Evolutionary conservation across 768 basidiomycete genomes (phyloP).

Genomic region (Roridomyces roridus): DNA sequence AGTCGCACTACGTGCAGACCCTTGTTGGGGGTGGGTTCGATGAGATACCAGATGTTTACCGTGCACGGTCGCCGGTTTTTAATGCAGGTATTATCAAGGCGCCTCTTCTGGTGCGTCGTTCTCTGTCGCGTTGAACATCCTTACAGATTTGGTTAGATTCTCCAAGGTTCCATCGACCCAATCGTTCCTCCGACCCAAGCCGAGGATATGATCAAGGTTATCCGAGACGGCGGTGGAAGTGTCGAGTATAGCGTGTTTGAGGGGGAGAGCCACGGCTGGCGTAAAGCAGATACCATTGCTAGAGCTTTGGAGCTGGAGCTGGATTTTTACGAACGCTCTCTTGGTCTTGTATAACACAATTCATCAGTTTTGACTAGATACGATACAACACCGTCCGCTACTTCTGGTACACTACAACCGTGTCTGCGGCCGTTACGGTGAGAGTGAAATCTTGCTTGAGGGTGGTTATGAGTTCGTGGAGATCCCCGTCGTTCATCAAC

Average conservation of each 20-base stretch:
- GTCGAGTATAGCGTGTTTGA: constrained; percentile 54
- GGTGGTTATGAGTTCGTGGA: too few relatives aligned
- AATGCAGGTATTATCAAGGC: constrained; percentile 56
- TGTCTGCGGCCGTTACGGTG: too few relatives aligned
- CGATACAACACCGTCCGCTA: too few relatives aligned
- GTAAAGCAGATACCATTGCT: constrained; percentile 48
- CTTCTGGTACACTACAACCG: too few relatives aligned
- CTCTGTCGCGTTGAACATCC: background rate
- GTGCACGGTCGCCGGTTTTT: constrained; percentile 58
- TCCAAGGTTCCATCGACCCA: constrained; percentile 56
- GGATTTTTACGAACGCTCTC: constrained; percentile 47
- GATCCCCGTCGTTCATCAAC: too few relatives aligned
- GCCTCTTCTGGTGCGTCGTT: constrained; percentile 52
- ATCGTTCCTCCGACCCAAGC: constrained; percentile 64
- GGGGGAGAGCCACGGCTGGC: constrained; percentile 59
- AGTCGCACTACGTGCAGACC: constrained; percentile 50
- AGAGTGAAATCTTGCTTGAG: too few relatives aligned
- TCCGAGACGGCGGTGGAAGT: constrained; percentile 43
- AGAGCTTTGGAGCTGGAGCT: constrained; percentile 48
- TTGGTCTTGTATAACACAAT: too few relatives aligned
- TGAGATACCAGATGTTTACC: constrained; percentile 55
- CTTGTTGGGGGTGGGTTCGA: constrained; percentile 57
- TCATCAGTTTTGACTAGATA: too few relatives aligned
- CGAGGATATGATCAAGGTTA: constrained; percentile 45
- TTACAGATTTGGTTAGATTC: constrained; percentile 41